Evolutionary conservation across 73 alveolate genomes (phyloP), one percentile per base, ranked within the genome.

Genomic region (Tetrahymena elliotti): DNA sequence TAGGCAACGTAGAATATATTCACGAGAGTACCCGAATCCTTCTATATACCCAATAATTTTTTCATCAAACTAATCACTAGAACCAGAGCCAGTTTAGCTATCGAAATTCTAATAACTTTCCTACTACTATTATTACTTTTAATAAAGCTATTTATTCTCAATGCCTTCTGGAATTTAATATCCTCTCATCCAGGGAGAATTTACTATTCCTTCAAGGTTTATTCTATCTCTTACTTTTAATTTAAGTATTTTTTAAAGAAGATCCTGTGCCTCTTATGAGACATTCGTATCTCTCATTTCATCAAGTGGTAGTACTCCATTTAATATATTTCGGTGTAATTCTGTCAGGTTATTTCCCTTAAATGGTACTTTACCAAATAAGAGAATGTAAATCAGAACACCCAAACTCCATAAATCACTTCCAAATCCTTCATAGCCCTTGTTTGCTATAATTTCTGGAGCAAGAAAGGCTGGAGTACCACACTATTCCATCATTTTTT

Each of bases 391-490:
- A 52, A 98, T 94, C 33, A 99, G 97, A 24, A 99, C 99, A 27
- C 99, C 99, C 37, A 99, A 97, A 68, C 99, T 97, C 99, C 99
- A 99, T 4, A 99, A 83, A 95, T 99, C 99, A n/a, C 99, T 99
- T 13, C 97, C 98, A 33, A 97, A 98, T 16, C 99, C 99, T 93
- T 97, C 99, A 94, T 99, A 99, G 36, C 99, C 99, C 92, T 98
- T 98, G 94, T 96, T 98, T 39, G 95, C 83, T 16, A 99, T 97
- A n/a, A 99, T 98, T 97, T 99, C 99, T 33, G 99, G 99, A 8
- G 99, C 99, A 20, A 99, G 97, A 96, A 98, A 99, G 27, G 99
- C 99, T 4, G 99, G 99, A 4, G 99, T 99, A 33, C 99, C 99
- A 93, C 99, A 99, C 94, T 99, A 97, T 93, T 99, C 99, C 20